Percentiles rank a stretch among this genome's conserved stretches.
phyloP scores from a whole-genome alignment of 768 basidiomycete genomes.

The Psilocybe cyanescens region DNA sequence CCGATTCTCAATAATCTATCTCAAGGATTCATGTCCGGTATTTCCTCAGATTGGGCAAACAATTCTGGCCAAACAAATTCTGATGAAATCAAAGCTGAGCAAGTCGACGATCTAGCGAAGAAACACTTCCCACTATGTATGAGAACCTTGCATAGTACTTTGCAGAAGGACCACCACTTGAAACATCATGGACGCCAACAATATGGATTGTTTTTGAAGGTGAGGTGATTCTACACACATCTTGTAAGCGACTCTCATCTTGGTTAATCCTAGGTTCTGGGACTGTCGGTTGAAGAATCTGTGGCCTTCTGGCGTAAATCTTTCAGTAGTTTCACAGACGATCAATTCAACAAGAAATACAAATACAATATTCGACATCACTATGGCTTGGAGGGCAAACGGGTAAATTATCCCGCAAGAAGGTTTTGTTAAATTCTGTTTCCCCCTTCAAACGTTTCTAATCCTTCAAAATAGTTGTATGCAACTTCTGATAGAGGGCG shows the following conservation, averaged over 20 bases:
- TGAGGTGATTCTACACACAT: conserved; percentile 28
- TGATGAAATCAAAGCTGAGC: conserved; percentile 86
- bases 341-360: conserved; percentile 98
- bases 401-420: conserved; percentile 93
- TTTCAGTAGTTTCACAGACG: conserved; percentile 81
- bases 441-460: too few relatives aligned
- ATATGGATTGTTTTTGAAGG: conserved; percentile 96
- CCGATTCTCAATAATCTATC: conserved; percentile 92
- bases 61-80: conserved; percentile 53
- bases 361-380: conserved; percentile 96
- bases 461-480: conserved; percentile 65
- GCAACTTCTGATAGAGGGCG: conserved; percentile 74
- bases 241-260: not conserved
- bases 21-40: conserved; percentile 90
- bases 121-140: conserved; percentile 97
- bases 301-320: conserved; percentile 91
- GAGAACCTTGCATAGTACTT: conserved; percentile 83
- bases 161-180: conserved; percentile 80
- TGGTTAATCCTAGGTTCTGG: conserved; percentile 67
- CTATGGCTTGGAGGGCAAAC: conserved; percentile 92
- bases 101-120: conserved; percentile 85
- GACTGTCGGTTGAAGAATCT: conserved; percentile 93
- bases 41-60: conserved; percentile 80
- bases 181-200: conserved; percentile 93
- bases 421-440: conserved; percentile 48